These are phyloP conservation scores for Lasiodiplodia sp. DNA, from an alignment of 2,329 filamentous ascomycete species.

Conservation along the genomic window DNA sequence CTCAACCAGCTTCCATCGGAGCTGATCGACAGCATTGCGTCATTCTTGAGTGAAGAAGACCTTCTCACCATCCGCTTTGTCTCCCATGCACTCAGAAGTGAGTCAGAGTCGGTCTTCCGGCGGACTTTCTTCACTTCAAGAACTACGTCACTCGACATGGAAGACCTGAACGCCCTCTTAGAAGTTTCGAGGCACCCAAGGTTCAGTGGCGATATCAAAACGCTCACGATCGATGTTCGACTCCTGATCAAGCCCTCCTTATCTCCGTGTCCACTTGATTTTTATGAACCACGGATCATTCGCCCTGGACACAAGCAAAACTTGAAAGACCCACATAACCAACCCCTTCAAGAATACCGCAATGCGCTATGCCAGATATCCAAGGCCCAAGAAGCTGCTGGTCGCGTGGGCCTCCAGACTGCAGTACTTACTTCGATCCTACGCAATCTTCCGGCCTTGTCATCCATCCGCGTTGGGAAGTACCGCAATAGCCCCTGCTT, in stretches of 20 bases:
- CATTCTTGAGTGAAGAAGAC: background rate
- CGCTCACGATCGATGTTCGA: background rate
- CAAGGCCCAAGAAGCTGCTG: no score
- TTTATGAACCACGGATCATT: no score
- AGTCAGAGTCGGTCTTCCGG: background rate
- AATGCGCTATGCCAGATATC: no score
- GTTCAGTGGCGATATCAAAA: background rate
- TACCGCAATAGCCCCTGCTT: no score
- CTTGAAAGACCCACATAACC: no score
- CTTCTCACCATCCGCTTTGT: background rate
- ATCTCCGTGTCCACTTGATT: no score
- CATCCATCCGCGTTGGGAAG: background rate
- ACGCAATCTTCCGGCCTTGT: background rate
- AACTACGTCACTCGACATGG: background rate
- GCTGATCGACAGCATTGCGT: background rate
- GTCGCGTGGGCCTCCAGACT: background rate
- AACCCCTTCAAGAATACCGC: no score
- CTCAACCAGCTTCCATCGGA: background rate
- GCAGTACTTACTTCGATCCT: background rate
- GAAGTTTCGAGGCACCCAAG: background rate
- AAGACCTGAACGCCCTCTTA: background rate
- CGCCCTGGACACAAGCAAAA: no score
- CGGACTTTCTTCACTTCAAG: background rate
- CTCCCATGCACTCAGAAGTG: background rate
- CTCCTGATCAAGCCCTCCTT: background rate